A percentile compares a stretch with the other conserved stretches of the same genome.
Evolutionary conservation across 176 grass and related monocot genomes (phyloP).

Genomic region (Microstegium vimineum): DNA sequence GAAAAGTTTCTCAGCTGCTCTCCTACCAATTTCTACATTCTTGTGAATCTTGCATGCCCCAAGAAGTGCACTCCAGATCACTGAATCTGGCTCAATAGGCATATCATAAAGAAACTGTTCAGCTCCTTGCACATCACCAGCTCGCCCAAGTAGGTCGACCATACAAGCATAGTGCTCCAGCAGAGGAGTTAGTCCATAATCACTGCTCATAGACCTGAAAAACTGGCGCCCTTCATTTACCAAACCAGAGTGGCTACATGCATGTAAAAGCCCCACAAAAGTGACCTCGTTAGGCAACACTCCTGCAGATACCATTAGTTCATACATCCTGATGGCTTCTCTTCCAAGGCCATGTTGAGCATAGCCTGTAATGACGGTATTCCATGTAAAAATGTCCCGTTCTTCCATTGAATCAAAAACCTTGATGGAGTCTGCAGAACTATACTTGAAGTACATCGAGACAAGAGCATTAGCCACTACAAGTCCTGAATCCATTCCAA

Average conservation of each 20-base stretch:
- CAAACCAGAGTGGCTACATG: conserved; percentile 63
- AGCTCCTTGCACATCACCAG: conserved; percentile 56
- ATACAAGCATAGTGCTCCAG: conserved; percentile 69
- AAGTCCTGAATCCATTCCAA: conserved; percentile 40
- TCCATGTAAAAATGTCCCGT: conserved; percentile 48
- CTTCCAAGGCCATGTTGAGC: conserved; percentile 54
- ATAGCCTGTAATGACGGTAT: conserved; percentile 54
- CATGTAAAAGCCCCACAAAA: conserved; percentile 70
- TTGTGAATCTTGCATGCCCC: conserved; percentile 66
- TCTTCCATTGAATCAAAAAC: conserved; percentile 46
- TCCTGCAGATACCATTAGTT: conserved; percentile 40
- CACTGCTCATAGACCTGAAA: conserved; percentile 55
- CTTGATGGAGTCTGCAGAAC: conserved; percentile 26
- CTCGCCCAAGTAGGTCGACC: conserved; percentile 66
- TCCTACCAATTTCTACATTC: conserved; percentile 56
- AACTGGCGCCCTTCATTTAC: conserved; percentile 45
- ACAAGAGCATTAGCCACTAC: conserved; percentile 50
- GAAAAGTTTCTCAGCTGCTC: conserved; percentile 64
- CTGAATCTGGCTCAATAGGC: conserved; percentile 60
- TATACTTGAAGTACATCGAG: conserved; percentile 55
- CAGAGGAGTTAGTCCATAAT: conserved; percentile 41
- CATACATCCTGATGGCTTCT: conserved; percentile 45
- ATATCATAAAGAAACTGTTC: conserved; percentile 54
- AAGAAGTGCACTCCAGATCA: conserved; percentile 77
- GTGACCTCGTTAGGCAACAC: conserved; percentile 58